These are phyloP conservation scores for Xerocomellus amylosporus DNA, from an alignment of 768 basidiomycete species.

Conservation along the genomic window DNA sequence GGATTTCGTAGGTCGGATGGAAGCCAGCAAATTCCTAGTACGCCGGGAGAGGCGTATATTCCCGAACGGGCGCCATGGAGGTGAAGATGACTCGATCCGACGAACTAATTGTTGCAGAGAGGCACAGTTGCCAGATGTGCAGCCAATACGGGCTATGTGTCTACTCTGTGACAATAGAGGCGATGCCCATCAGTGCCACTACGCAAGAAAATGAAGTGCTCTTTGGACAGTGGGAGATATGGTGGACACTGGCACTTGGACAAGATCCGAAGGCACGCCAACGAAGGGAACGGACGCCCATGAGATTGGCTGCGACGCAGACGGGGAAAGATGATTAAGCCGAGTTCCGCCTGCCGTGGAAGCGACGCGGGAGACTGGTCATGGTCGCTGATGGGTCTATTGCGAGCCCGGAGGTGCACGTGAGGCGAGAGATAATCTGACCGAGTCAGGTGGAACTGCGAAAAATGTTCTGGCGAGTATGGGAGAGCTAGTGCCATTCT, in stretches of 20 bases:
- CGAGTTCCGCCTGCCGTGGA: constrained; percentile 5
- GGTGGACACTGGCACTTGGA: neutral
- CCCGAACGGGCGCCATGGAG: constrained; percentile 6
- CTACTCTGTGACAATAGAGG: neutral
- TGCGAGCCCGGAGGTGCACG: no score
- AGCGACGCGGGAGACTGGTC: constrained; percentile 1
- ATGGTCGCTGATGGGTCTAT: neutral
- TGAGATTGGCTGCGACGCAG: neutral
- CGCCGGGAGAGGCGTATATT: constrained; percentile 2
- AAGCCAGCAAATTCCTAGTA: neutral
- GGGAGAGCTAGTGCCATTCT: neutral
- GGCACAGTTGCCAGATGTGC: neutral
- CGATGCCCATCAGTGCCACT: neutral
- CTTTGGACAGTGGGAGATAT: constrained; percentile 8
- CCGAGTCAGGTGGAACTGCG: neutral
- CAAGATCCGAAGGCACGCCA: constrained; percentile 14
- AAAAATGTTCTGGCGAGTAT: neutral
- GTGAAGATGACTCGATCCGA: constrained; percentile 5
- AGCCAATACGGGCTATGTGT: neutral
- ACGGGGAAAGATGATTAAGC: constrained; percentile 2
- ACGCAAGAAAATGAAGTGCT: neutral
- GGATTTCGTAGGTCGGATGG: no score
- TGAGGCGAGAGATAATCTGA: neutral
- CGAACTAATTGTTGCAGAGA: constrained; percentile 4
- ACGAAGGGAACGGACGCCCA: neutral